Base-by-base conservation (phyloP, 2,329 filamentous ascomycete species). In the Davidsoniella virescens region DNA sequence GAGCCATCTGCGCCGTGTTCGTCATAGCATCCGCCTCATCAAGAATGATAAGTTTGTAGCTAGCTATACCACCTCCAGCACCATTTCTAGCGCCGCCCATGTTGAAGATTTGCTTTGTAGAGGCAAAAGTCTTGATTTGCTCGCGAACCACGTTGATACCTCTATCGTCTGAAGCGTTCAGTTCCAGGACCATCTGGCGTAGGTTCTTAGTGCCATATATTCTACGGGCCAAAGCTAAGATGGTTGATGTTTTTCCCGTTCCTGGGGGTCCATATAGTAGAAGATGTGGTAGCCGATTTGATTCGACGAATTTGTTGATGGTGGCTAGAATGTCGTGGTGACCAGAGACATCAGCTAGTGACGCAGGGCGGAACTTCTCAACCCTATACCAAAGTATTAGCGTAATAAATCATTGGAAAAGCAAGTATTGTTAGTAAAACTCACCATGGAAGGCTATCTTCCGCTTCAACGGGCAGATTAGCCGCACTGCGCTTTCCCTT, bases 11-110 rank as follows among this genome's bases (percentile, higher is more conserved):
- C 5, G 92, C 92, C 0, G 90, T 93, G 49, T 86, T 84, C n/a
- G 92, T 98, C 92, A 98, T 98, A 49, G 92, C 92, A 64, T 98
- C 92, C n/a, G 92, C 92, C 70, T 98, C 92, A 64, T 98, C 92
- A 4, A 98, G 77, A 50, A 98, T 86, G 62, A 98, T 96, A 57
- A 98, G 78, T 70, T 98, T 98, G 71, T 84, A 98, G 3, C 76
- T 76, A 0, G 84, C 86, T 29, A 50, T 46, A 17, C 44, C 44
- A 16, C 41, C 42, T 8, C 38, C 29, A 23, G 90, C 65, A 10
- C 73, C 67, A 47, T 60, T 62, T 5, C 71, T 60, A 33, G 67
- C 67, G 6, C 71, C 70, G 40, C 75, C 70, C 61, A 75, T 67
- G 12, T 68, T 72, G 69, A 98, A 98, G 59, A 98, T 98, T 63